phyloP scores from a whole-genome alignment of 2,329 filamentous ascomycete species.

The Penicillium sp. region DNA sequence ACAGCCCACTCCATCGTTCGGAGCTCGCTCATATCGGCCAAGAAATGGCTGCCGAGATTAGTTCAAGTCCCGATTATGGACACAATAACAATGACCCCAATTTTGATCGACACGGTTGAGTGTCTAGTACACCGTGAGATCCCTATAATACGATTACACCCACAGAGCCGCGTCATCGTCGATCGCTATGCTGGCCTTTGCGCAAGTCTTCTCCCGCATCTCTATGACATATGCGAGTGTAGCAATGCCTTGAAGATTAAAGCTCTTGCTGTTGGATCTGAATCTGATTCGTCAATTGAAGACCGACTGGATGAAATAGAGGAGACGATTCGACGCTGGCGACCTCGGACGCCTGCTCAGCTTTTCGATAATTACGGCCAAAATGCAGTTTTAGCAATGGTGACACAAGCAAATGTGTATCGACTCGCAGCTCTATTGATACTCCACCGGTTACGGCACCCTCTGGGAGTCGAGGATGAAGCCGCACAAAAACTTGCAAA shows the following conservation, averaged over 20 bases:
- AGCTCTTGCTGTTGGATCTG: slow-evolving; percentile 3
- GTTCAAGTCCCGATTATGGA: slow-evolving; percentile 28
- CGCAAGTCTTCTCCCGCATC: slow-evolving; percentile 30
- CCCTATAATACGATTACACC: slow-evolving; percentile 29
- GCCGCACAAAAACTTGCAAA: slow-evolving; percentile 20
- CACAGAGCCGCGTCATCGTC: slow-evolving; percentile 22
- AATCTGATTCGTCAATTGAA: slow-evolving; percentile 9
- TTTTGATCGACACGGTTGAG: slow-evolving; percentile 34
- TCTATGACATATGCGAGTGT: slow-evolving; percentile 33
- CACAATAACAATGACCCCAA: slow-evolving; percentile 28
- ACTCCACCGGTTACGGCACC: slow-evolving; percentile 33
- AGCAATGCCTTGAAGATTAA: slow-evolving; percentile 20
- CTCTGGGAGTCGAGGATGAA: slow-evolving; percentile 31
- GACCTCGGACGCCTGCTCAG: slow-evolving; percentile 14
- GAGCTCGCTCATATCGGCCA: slow-evolving; percentile 28
- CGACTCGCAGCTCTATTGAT: slow-evolving; percentile 29
- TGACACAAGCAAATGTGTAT: slow-evolving; percentile 34
- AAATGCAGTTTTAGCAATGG: slow-evolving; percentile 30
- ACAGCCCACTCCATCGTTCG: slow-evolving; percentile 29
- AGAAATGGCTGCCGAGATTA: slow-evolving; percentile 29
- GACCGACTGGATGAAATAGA: slow-evolving; percentile 21
- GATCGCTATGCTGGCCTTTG: slow-evolving; percentile 33
- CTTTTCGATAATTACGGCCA: slow-evolving; percentile 22
- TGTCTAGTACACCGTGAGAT: slow-evolving; percentile 32
- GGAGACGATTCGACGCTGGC: slow-evolving; percentile 18